Conservation (phyloP, 306 rosid species). For the Datisca glomerata region DNA sequence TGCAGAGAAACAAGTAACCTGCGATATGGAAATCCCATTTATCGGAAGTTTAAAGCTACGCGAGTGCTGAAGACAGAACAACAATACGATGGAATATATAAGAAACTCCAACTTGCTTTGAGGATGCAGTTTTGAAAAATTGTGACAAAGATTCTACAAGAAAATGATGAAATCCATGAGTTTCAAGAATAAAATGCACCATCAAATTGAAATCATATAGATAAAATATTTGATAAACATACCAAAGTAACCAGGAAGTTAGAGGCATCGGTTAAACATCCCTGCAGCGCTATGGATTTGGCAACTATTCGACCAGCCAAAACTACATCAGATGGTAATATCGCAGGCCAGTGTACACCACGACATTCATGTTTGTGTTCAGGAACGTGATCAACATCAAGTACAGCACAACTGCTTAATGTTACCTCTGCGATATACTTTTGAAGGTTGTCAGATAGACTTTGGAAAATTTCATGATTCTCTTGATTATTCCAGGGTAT, state of each 20-base stretch:
- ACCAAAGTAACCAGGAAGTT: slow-evolving; percentile 42
- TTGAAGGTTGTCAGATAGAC: slow-evolving; percentile 33
- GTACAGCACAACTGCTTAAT: slow-evolving; percentile 22
- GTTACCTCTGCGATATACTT: slow-evolving; percentile 35
- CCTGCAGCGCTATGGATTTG: slow-evolving; percentile 24
- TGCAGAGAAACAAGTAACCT: slow-evolving; percentile 43
- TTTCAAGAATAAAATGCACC: slow-evolving; percentile 10
- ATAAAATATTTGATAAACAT: slow-evolving; percentile 16
- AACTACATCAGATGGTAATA: slow-evolving; percentile 73
- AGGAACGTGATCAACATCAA: slow-evolving; percentile 28
- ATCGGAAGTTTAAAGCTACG: slow-evolving; percentile 26
- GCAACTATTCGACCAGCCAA: slow-evolving; percentile 70
- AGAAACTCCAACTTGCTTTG: slow-evolving; percentile 74
- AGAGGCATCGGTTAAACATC: slow-evolving; percentile 19
- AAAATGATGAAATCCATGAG: slow-evolving; percentile 25
- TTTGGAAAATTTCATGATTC: slow-evolving; percentile 19
- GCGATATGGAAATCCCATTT: slow-evolving; percentile 38
- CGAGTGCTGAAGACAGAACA: slow-evolving; percentile 44
- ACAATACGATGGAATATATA: slow-evolving; percentile 49
- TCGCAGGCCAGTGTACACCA: slow-evolving; percentile 69
- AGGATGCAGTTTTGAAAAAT: slow-evolving; percentile 33
- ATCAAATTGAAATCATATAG: slow-evolving; percentile 3
- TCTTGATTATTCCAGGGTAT: slow-evolving; percentile 17
- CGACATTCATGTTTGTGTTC: slow-evolving; percentile 79
- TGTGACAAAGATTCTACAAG: slow-evolving; percentile 64